Base-by-base conservation (phyloP, 106 monocot species). In the Vanilla planifolia region DNA sequence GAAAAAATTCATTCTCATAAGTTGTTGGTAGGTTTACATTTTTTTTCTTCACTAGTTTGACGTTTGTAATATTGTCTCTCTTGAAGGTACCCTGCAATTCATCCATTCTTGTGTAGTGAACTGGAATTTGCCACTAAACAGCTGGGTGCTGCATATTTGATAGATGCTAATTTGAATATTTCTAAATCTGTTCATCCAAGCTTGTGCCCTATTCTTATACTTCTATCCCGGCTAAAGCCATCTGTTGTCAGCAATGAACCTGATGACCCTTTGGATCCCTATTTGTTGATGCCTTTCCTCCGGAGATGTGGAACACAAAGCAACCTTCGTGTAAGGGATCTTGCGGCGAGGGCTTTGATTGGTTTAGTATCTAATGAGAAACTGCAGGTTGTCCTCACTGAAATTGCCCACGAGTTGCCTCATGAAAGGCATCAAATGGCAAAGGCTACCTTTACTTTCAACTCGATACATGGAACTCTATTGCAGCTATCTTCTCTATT, bases 351-450 rank as follows among this genome's bases (percentile, higher is more conserved):
- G 63, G 98, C 98, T 53, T 75, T 98, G 56, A 91, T 77, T 34
- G 91, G 98, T 40, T 68, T 98, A 65, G 79, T 98, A 43, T 98
- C 91, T 40, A 88, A 92, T 71, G 98, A 98, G 53, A 87, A 88
- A 59, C 70, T 98, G 27, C 69, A 43, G 6, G 21, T 28, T 71
- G 92, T 85, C 42, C 33, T 98, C 33, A 71, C 14, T 15, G 45
- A 60, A 6, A 41, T 85, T 51, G 68, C 77, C 23, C 20, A 48
- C 70, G 44, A 61, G 61, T 73, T 98, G 67, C 81, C 84, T 73
- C 51, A 34, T 51, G 63, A 48, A 71, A 67, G 63, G 33, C 30
- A 69, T 48, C 55, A 29, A 22, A 59, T 62, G 62, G 3, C 35
- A 5, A 9, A 32, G 30, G 44, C 27, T 17, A 44, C 16, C 41